phyloP scores from a whole-genome alignment of 129 eudicot genomes.

The Helianthus annuus region HanXRQr2.0-SUNRISE NC_035446.2:123203991-123204490 shows the following conservation, averaged over 20 bases:
- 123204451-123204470: background rate
- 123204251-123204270: background rate
- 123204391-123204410: slow-evolving; percentile 1
- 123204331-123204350: slow-evolving; percentile 20
- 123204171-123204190: slow-evolving; percentile 29
- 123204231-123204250: background rate
- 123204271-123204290: background rate
- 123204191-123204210: background rate
- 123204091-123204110: too few species aligned
- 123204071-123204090: background rate
- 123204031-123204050: background rate
- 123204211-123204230: background rate
- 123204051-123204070: background rate
- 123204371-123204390: slow-evolving; percentile 5
- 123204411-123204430: background rate
- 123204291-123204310: background rate
- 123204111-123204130: background rate
- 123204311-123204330: background rate
- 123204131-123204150: slow-evolving; percentile 42
- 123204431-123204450: background rate
- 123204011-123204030: background rate
- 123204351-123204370: slow-evolving; percentile 22
- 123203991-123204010: background rate
- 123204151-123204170: slow-evolving; percentile 27
- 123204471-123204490: slow-evolving; percentile 45